A percentile compares a stretch with the other conserved stretches of the same genome.
Evolutionary conservation across 129 eudicot species (phyloP).

Genomic region (Flaveria ramosissima): DNA sequence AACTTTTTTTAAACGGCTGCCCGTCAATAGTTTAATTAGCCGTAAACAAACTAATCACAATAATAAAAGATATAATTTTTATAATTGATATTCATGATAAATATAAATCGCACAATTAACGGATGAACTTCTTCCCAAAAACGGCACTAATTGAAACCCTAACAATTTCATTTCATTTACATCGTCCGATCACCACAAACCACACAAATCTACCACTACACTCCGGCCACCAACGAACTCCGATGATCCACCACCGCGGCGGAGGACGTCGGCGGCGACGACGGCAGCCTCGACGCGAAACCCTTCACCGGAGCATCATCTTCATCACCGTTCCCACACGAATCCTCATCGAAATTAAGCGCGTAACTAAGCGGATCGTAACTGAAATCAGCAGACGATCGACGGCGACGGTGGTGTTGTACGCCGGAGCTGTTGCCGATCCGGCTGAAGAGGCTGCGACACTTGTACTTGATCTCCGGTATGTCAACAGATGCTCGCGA

Average conservation of each 20-base stretch:
- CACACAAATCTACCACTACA: no score
- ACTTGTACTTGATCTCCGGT: conserved; percentile 53
- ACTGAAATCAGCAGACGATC: conserved; percentile 52
- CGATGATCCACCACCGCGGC: conserved; percentile 1
- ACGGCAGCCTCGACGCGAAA: conserved; percentile 49
- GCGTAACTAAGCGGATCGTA: conserved; percentile 75
- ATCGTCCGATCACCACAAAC: conserved; percentile 1
- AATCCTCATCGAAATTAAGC: conserved; percentile 65
- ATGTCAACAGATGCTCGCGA: conserved; percentile 29
- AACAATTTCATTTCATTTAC: conserved; percentile 29
- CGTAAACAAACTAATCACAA: no score
- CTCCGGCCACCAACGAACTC: no score
- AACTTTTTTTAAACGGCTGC: no score
- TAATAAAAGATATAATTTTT: no score
- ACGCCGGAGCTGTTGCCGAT: conserved; percentile 25
- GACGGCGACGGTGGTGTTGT: conserved; percentile 41
- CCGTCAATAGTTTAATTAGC: no score
- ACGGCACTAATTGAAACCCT: conserved; percentile 20
- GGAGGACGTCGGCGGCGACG: conserved; percentile 37
- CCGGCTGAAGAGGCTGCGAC: conserved; percentile 35
- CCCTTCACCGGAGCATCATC: conserved; percentile 44
- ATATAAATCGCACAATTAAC: conserved; percentile 17
- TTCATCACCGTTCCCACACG: conserved; percentile 12
- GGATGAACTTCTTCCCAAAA: conserved; percentile 16
- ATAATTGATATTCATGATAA: neutral